A percentile compares a stretch with the other conserved stretches of the same genome.
phyloP scores from a whole-genome alignment of 106 monocot species.

The Ottelia alismoides region DNA sequence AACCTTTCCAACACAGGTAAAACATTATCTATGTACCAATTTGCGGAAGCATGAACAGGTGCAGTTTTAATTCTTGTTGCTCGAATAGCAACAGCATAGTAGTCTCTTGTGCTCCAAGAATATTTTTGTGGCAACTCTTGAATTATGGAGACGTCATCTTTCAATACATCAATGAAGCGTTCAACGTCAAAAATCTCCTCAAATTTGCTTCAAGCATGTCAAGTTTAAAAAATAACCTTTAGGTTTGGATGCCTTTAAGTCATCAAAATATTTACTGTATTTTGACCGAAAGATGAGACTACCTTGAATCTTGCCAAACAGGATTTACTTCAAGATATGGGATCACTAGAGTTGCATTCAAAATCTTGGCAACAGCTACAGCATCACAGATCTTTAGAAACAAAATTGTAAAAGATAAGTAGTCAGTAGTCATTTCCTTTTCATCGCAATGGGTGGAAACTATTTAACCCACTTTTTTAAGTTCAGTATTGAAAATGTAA shows the following conservation, averaged over 20 bases:
- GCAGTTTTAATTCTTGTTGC: constrained; percentile 90
- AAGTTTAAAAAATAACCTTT: too few species aligned
- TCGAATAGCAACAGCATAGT: constrained; percentile 67
- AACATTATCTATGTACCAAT: constrained; percentile 91
- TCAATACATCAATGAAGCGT: constrained; percentile 62
- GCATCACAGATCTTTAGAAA: constrained; percentile 77
- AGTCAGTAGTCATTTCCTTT: too few species aligned
- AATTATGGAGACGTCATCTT: constrained; percentile 58
- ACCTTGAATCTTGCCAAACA: constrained; percentile 95
- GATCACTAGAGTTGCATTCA: constrained; percentile 87
- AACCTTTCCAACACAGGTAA: constrained; percentile 73
- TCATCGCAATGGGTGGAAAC: too few species aligned
- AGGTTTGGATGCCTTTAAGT: too few species aligned
- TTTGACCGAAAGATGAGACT: not conserved
- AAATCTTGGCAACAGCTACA: constrained; percentile 86
- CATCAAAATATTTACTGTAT: too few species aligned
- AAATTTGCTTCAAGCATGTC: constrained; percentile 68
- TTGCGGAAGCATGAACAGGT: constrained; percentile 75
- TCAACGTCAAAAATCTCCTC: constrained; percentile 84
- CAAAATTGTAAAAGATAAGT: constrained; percentile 3
- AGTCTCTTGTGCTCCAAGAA: constrained; percentile 95
- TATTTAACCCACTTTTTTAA: not conserved
- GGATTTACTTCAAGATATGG: constrained; percentile 85
- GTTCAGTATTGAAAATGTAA: not conserved
- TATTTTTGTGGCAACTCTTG: constrained; percentile 57